These are phyloP conservation scores for Quercus suber DNA, from an alignment of 306 rosid genomes.

Conservation along the genomic window DNA sequence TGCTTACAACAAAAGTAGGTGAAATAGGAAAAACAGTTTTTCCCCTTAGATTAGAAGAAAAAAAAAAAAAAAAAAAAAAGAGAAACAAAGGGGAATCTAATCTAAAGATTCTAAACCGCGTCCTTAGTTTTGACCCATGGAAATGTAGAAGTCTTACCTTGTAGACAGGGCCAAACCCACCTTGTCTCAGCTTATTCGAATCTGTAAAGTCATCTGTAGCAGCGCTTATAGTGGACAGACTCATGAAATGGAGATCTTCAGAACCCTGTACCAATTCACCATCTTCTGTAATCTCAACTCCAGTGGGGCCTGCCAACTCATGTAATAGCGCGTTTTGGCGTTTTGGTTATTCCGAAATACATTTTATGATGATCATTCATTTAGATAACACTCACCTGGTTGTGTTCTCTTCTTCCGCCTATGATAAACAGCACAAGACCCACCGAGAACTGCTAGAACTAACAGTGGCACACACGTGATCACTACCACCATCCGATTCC, in stretches of 20 bases:
- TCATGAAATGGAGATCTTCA: constrained; percentile 42
- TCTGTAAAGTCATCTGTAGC: constrained; percentile 2
- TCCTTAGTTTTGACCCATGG: no score
- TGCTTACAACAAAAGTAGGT: no score
- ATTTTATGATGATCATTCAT: no score
- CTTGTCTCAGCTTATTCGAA: not conserved
- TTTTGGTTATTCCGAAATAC: constrained; percentile 15
- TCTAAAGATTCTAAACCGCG: no score
- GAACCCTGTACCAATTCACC: constrained; percentile 43
- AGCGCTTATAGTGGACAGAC: constrained; percentile 7
- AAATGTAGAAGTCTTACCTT: not conserved
- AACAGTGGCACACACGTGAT: constrained; percentile 23
- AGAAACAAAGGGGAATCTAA: no score
- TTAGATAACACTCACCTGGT: constrained; percentile 34
- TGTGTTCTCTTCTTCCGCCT: not conserved
- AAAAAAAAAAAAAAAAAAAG: no score
- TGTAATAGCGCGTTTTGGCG: constrained; percentile 10
- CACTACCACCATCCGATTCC: constrained; percentile 42
- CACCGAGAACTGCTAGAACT: constrained; percentile 20
- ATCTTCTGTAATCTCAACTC: constrained; percentile 40
- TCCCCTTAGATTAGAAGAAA: no score
- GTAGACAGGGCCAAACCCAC: not conserved
- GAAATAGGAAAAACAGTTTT: no score
- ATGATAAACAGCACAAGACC: constrained; percentile 1
- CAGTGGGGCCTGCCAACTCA: constrained; percentile 21